phyloP scores from a whole-genome alignment of 495 filamentous ascomycete genomes.

The Aspergillus nidulans region DNA sequence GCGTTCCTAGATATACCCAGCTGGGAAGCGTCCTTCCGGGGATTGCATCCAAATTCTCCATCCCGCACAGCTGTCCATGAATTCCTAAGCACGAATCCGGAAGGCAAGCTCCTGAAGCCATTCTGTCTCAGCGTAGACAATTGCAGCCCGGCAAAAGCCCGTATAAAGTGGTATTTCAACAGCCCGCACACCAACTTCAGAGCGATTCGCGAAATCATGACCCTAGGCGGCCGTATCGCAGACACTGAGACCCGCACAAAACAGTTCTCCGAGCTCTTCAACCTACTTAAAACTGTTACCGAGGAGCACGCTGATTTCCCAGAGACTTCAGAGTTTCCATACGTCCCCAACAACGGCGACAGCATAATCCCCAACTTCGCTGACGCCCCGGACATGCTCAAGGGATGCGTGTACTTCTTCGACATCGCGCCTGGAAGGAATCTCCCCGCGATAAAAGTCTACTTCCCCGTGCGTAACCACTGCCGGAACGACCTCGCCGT shows the following conservation, averaged over 20 bases:
- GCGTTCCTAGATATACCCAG: not conserved
- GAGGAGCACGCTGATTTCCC: not conserved
- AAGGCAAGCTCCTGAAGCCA: slow-evolving; percentile 4
- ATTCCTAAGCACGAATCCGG: not conserved
- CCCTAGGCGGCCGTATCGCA: slow-evolving; percentile 1
- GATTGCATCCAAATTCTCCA: not conserved
- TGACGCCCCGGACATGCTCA: not conserved
- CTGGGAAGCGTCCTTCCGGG: slow-evolving; percentile 3
- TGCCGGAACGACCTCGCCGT: slow-evolving; percentile 3
- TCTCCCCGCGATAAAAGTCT: slow-evolving; percentile 3
- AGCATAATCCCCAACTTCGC: not conserved
- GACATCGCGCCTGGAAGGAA: slow-evolving; percentile 1
- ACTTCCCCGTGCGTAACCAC: slow-evolving; percentile 6
- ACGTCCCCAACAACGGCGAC: not conserved
- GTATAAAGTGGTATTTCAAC: slow-evolving; percentile 10
- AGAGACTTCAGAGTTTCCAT: not conserved
- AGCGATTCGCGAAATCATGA: slow-evolving; percentile 9
- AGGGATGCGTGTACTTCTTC: slow-evolving; percentile 6
- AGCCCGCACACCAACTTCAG: slow-evolving; percentile 2
- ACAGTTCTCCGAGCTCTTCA: slow-evolving; percentile 5
- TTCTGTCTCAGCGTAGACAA: slow-evolving; percentile 13
- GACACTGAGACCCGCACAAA: not conserved
- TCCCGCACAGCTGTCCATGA: not conserved
- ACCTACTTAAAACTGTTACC: slow-evolving; percentile 2
- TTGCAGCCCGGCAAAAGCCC: not conserved